Percentiles rank a stretch among this genome's conserved stretches.
These are phyloP conservation scores for Lupinus albus DNA, from an alignment of 306 rosid genomes.

Conservation along the genomic window DNA sequence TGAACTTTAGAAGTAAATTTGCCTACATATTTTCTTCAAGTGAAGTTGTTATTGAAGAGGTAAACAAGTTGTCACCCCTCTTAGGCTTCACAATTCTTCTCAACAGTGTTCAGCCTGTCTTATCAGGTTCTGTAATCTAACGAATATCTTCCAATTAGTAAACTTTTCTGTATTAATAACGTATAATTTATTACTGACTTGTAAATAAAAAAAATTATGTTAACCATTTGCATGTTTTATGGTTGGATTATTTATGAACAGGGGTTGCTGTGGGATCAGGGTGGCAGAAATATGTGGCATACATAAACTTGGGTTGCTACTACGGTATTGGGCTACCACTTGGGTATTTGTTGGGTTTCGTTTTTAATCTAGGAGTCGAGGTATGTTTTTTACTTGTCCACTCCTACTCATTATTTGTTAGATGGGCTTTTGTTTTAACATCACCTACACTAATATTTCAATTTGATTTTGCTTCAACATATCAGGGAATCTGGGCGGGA, in stretches of 20 bases:
- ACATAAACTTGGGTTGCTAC: constrained; percentile 65
- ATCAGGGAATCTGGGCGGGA: constrained; percentile 77
- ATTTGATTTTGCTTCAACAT: too few relatives aligned
- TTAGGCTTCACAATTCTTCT: constrained; percentile 64
- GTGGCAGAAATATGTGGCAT: constrained; percentile 78
- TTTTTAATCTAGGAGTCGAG: constrained; percentile 57
- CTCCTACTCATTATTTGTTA: neutral
- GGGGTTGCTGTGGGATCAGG: constrained; percentile 87
- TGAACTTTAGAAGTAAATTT: constrained; percentile 42
- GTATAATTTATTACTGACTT: too few relatives aligned
- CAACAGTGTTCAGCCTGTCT: constrained; percentile 70
- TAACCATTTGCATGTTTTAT: neutral
- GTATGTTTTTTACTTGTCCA: constrained; percentile 31
- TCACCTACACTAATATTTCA: too few relatives aligned
- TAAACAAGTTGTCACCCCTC: constrained; percentile 52
- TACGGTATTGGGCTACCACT: constrained; percentile 67
- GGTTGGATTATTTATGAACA: constrained; percentile 3
- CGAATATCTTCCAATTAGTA: too few relatives aligned
- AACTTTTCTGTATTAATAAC: too few relatives aligned
- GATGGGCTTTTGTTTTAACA: too few relatives aligned
- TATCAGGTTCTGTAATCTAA: constrained; percentile 52
- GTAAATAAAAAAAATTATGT: too few relatives aligned
- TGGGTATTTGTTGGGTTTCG: constrained; percentile 61
- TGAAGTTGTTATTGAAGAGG: constrained; percentile 49
- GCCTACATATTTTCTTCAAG: constrained; percentile 55